A percentile compares a stretch with the other conserved stretches of the same genome.
Conservation (phyloP, 352 stramenopile species). For the Thalassiosira ordinaria region DNA sequence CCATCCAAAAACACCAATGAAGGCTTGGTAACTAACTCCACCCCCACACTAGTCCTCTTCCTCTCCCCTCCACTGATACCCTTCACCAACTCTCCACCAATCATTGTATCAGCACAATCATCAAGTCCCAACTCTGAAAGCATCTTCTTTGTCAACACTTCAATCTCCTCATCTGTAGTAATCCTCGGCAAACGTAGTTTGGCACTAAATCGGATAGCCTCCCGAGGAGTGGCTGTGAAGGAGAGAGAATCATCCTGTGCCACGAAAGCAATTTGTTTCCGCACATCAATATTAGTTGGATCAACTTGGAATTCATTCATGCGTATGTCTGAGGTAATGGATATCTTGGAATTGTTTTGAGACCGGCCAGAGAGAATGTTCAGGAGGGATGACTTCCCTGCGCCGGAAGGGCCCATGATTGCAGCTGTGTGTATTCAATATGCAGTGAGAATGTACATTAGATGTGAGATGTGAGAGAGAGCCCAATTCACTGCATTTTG, state of each 20-base stretch:
- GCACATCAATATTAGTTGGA: conserved; percentile 68
- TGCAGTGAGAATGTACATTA: too few species aligned
- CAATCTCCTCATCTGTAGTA: conserved; percentile 64
- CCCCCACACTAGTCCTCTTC: conserved; percentile 91
- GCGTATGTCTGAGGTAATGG: conserved; percentile 64
- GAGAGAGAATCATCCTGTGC: conserved; percentile 92
- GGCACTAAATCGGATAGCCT: conserved; percentile 91
- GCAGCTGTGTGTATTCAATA: conserved; percentile 25
- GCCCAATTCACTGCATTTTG: too few species aligned
- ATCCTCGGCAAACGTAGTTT: conserved; percentile 83
- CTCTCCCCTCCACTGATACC: conserved; percentile 93
- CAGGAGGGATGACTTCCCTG: conserved; percentile 83
- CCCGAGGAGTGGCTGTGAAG: conserved; percentile 89
- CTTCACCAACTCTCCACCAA: conserved; percentile 79
- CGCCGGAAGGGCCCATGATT: conserved; percentile 62
- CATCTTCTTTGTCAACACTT: conserved; percentile 73
- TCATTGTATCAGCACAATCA: conserved; percentile 75
- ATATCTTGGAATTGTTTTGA: conserved; percentile 42
- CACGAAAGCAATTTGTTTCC: conserved; percentile 86
- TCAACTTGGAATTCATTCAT: conserved; percentile 76
- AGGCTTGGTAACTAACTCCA: conserved; percentile 90
- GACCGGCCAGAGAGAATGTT: conserved; percentile 83
- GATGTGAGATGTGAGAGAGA: too few species aligned
- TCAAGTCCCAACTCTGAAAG: conserved; percentile 75
- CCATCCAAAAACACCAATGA: conserved; percentile 89